These are phyloP conservation scores for Sapria himalayana DNA, from an alignment of 345 rosid species.

Conservation along the genomic window DNA sequence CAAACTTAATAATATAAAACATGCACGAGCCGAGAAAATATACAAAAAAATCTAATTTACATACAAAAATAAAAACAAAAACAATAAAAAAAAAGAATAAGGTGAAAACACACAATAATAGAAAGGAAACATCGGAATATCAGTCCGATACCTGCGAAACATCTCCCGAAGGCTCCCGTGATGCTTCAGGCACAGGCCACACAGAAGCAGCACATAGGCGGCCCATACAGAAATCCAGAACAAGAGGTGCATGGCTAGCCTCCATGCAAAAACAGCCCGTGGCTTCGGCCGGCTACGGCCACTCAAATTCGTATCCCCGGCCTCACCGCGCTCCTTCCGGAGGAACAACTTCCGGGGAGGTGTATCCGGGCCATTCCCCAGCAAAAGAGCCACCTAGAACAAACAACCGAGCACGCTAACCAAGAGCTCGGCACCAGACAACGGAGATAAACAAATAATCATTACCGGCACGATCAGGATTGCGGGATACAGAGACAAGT, in stretches of 20 bases:
- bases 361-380: conserved; percentile 74
- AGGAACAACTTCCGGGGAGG: conserved; percentile 57
- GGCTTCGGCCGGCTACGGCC: conserved; percentile 11
- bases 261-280: conserved; percentile 30
- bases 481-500: conserved; percentile 72
- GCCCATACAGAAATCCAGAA: conserved; percentile 64
- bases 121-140: no score
- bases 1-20: no score
- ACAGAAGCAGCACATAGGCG: conserved; percentile 37
- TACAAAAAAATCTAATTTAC: no score
- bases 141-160: conserved; percentile 48
- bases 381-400: conserved; percentile 38
- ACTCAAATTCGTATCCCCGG: conserved; percentile 12
- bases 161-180: conserved; percentile 58
- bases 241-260: conserved; percentile 29
- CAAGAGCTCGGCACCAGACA: no score
- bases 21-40: no score
- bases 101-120: no score
- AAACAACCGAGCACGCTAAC: no score
- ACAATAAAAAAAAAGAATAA: no score
- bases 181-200: conserved; percentile 37
- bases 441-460: conserved; percentile 5
- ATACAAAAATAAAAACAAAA: no score
- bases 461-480: conserved; percentile 59
- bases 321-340: conserved; percentile 15